Evolutionary conservation across 73 alveolate genomes (phyloP).

Genomic region (Vitrella brassicaformis): DNA sequence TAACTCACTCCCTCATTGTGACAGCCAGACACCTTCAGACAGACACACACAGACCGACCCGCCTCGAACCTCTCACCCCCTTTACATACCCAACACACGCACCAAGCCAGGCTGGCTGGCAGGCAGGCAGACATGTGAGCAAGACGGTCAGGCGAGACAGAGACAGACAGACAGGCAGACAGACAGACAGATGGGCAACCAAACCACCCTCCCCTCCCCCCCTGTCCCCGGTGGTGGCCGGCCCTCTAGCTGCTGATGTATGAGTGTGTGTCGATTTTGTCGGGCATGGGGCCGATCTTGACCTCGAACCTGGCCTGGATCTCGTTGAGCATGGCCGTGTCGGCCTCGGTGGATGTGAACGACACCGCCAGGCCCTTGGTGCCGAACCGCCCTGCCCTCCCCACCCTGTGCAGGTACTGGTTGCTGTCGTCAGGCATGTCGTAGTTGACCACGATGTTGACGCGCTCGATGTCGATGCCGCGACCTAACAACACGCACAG

Average conservation of each 20-base stretch:
- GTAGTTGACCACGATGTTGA: constrained; percentile 65
- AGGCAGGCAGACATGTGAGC: neutral
- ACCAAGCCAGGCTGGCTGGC: too few species aligned
- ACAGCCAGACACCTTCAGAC: neutral
- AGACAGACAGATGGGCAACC: neutral
- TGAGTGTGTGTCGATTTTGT: constrained; percentile 51
- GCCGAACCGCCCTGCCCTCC: constrained; percentile 81
- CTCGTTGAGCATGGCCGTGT: constrained; percentile 54
- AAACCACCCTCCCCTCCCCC: neutral
- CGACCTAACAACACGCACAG: too few species aligned
- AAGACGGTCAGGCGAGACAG: neutral
- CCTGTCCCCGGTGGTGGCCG: neutral
- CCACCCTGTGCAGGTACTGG: constrained; percentile 68
- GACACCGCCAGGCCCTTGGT: constrained; percentile 68
- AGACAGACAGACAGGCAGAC: neutral
- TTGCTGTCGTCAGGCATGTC: constrained; percentile 68
- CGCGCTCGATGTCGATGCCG: constrained; percentile 76
- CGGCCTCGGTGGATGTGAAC: constrained; percentile 57
- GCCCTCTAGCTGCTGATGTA: constrained; percentile 9
- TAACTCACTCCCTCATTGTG: neutral
- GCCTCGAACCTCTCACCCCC: neutral
- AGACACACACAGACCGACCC: neutral
- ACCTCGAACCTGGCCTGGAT: constrained; percentile 64
- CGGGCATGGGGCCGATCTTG: constrained; percentile 66
- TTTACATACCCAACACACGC: too few species aligned